Conservation (phyloP, 2,329 filamentous ascomycete species). For the Aspergillus pseudotamarii region DNA sequence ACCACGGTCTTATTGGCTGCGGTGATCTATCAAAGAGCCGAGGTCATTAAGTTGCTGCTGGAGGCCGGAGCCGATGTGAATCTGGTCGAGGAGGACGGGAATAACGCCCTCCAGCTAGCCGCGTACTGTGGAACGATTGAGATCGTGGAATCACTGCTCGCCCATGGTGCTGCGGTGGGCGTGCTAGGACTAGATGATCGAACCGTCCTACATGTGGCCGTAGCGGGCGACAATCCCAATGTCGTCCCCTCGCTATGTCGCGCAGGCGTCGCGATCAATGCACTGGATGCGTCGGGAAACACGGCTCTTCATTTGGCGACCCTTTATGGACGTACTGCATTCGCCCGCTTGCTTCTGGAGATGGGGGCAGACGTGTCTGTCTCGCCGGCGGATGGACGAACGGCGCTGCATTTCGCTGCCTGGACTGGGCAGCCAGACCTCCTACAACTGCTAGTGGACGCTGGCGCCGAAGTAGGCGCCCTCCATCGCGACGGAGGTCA, state of each 20-base stretch:
- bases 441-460: slow-evolving; percentile 1
- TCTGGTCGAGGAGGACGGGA: not conserved
- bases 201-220: slow-evolving; percentile 1
- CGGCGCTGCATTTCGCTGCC: slow-evolving; percentile 2
- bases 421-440: not conserved
- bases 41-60: not conserved
- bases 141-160: slow-evolving; percentile 1
- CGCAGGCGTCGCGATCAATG: not conserved
- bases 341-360: not conserved
- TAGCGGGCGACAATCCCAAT: not conserved
- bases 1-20: not conserved
- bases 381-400: not conserved
- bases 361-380: not conserved
- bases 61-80: not conserved
- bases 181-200: not conserved
- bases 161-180: not conserved
- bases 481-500: not conserved
- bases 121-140: not conserved
- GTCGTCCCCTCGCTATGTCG: slow-evolving; percentile 2
- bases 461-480: not conserved
- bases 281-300: not conserved
- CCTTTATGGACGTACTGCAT: not conserved
- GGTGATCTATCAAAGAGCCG: not conserved
- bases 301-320: not conserved
- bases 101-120: not conserved